A percentile compares a stretch with the other conserved stretches of the same genome.
Evolutionary conservation across 2,329 filamentous ascomycete genomes (phyloP).

Genomic region (Chrysosporium keratinophilum): DNA sequence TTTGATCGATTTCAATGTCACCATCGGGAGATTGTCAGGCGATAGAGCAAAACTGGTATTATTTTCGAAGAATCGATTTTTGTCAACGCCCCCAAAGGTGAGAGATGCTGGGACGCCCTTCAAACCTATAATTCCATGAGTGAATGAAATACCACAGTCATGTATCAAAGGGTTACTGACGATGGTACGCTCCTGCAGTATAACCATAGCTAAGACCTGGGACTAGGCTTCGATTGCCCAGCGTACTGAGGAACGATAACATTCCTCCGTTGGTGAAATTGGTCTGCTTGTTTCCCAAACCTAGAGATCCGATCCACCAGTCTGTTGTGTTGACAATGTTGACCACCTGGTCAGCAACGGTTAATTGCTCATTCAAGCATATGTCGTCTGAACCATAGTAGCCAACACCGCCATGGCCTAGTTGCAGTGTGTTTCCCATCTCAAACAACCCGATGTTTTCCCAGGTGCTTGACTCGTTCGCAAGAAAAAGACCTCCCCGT

Average conservation of each 20-base stretch:
- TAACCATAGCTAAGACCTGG: constrained; percentile 28
- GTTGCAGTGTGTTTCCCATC: constrained; percentile 19
- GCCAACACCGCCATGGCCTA: constrained; percentile 20
- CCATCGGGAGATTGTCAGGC: constrained; percentile 23
- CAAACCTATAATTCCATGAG: constrained; percentile 15
- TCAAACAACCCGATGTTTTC: constrained; percentile 21
- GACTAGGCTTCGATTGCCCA: constrained; percentile 22
- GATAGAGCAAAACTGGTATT: constrained; percentile 23
- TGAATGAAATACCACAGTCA: background rate
- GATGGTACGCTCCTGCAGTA: constrained; percentile 26
- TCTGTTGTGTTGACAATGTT: constrained; percentile 25
- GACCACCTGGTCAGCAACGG: constrained; percentile 24
- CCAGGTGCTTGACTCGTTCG: constrained; percentile 28
- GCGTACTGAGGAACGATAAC: constrained; percentile 21
- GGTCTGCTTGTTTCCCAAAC: constrained; percentile 22
- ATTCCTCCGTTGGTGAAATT: constrained; percentile 20
- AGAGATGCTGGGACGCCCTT: constrained; percentile 26
- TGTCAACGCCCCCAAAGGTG: constrained; percentile 26
- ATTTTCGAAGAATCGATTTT: constrained; percentile 24
- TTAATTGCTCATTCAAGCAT: constrained; percentile 20
- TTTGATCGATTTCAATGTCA: constrained; percentile 24
- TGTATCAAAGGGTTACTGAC: constrained; percentile 14
- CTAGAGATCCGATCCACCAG: constrained; percentile 28
- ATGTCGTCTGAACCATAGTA: constrained; percentile 32
- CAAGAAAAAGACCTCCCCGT: constrained; percentile 25